These are phyloP conservation scores for Vitis hybrid DNA, from an alignment of 177 flowering plant genomes.

Conservation along the genomic window DNA sequence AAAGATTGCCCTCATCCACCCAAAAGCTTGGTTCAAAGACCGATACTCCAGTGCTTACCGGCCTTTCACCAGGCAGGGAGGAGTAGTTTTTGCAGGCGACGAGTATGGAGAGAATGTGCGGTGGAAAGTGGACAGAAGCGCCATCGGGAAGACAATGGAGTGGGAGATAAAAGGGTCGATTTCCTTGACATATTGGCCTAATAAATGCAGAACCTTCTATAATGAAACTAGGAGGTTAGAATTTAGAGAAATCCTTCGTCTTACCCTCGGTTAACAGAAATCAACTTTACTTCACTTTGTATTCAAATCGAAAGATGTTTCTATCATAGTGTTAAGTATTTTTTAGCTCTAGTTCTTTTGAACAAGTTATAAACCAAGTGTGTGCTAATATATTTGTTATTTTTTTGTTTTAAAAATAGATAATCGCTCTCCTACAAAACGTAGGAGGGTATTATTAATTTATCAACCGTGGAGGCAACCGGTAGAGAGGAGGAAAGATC, in stretches of 20 bases:
- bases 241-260: conserved; percentile 59
- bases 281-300: not conserved
- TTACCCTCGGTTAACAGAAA: conserved; percentile 33
- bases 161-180: conserved; percentile 84
- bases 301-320: no score
- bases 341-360: no score
- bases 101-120: conserved; percentile 75
- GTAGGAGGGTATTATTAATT: no score
- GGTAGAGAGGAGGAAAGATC: no score
- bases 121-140: conserved; percentile 73
- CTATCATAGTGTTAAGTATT: no score
- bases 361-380: no score
- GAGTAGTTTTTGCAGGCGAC: conserved; percentile 86
- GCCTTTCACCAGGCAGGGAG: conserved; percentile 87
- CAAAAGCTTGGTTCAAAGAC: conserved; percentile 81
- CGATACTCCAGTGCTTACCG: conserved; percentile 69
- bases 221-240: conserved; percentile 74
- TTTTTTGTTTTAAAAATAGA: no score
- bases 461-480: no score
- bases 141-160: conserved; percentile 61
- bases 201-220: conserved; percentile 59
- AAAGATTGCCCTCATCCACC: conserved; percentile 51
- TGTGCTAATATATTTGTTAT: no score
- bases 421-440: no score
- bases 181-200: conserved; percentile 93